Conservation (phyloP, 148 eudicot genomes). For the Amaranthus cruentus region DNA sequence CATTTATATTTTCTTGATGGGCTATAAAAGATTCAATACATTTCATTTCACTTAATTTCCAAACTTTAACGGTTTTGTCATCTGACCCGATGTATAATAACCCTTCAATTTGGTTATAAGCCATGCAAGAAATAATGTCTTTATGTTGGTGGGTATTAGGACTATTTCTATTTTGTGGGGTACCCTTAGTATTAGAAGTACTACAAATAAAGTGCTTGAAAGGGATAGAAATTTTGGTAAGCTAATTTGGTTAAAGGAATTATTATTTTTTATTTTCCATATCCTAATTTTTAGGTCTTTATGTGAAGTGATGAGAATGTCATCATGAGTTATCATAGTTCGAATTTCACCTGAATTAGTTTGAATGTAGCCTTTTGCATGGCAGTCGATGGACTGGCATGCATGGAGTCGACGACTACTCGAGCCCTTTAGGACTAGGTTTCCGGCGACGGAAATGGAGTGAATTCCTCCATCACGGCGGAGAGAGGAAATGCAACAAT, state of each 20-base stretch:
- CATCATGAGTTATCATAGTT: slow-evolving; percentile 38
- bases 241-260: slow-evolving; percentile 23
- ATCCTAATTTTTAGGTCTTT: slow-evolving; percentile 44
- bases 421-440: slow-evolving; percentile 42
- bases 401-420: slow-evolving; percentile 41
- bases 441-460: slow-evolving; percentile 34
- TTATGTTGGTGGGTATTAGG: slow-evolving; percentile 29
- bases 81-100: slow-evolving; percentile 54
- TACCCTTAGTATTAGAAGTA: background rate
- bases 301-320: slow-evolving; percentile 47
- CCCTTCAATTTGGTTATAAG: slow-evolving; percentile 45
- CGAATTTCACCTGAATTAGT: slow-evolving; percentile 38
- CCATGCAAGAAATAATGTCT: slow-evolving; percentile 58
- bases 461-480: slow-evolving; percentile 42
- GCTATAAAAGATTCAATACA: slow-evolving; percentile 57
- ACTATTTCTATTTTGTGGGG: slow-evolving; percentile 4
- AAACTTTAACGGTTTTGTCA: slow-evolving; percentile 53
- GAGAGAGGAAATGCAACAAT: slow-evolving; percentile 47
- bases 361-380: slow-evolving; percentile 39
- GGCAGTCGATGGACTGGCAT: slow-evolving; percentile 41
- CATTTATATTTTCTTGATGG: slow-evolving; percentile 46
- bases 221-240: slow-evolving; percentile 27
- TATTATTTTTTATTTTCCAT: slow-evolving; percentile 26
- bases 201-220: slow-evolving; percentile 15
- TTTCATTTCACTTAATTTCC: slow-evolving; percentile 42